Evolutionary conservation across 2,329 filamentous ascomycete species (phyloP), one percentile per base, ranked within the genome.

Genomic region (Corynespora cassiicola): DNA sequence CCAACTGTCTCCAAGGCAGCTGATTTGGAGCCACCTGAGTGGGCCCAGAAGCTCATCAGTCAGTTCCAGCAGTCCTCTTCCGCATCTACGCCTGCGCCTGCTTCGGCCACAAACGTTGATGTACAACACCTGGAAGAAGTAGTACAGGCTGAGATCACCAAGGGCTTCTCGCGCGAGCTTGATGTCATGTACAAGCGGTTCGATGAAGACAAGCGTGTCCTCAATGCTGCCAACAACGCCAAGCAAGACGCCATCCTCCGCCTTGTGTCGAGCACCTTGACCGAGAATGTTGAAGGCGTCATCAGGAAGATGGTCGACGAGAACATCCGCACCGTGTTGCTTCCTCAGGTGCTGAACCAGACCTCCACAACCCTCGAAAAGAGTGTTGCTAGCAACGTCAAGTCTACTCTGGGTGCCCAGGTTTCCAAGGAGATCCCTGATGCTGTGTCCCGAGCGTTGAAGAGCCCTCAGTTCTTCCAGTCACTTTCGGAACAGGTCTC

Each of bases 351-450:
- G 39, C 80, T 84, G 25, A 79, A 84, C 34, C 76, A 85, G 26
- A 83, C 88, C 10, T 77, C 81, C 28, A 80, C 82, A 45, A 79
- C 85, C 4, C 77, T 96, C 18, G 80, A 86, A 37, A 85, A 87
- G 46, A 84, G 88, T 61, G 75, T 97, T 16, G 79, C 82, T 39
- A 77, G 81, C 48, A 82, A 83, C 45, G 71, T 96, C 38, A 80
- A 81, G 50, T 77, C 82, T 31, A 79, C 86, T 35, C 69, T 95
- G 24, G 76, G 81, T n/a, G 77, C 78, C 25, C 75, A 78, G 2
- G 69, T 95, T 27, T 82, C 88, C 39, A 83, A 84, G 50, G 89
- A 95, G 22, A 74, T 97, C 22, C 89, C 90, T 2, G 74, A 79
- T 44, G 79, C 83, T 7, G 74, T 95, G 40, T 73, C 75, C 30